phyloP scores from a whole-genome alignment of 306 rosid genomes.

The Ceratonia siliqua region DNA sequence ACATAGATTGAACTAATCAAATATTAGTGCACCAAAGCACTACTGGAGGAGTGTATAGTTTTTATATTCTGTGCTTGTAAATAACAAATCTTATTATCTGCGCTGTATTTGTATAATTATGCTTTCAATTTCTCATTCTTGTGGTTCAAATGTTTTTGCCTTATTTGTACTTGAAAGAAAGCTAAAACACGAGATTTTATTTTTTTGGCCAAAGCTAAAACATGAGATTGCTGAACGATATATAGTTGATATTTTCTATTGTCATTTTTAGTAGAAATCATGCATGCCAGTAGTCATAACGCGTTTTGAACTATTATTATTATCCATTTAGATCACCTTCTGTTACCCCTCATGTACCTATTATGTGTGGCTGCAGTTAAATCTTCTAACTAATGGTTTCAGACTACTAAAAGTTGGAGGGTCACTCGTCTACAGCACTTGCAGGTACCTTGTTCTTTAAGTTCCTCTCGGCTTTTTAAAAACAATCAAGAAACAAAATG shows the following conservation, averaged over 20 bases:
- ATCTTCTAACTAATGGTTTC: slow-evolving; percentile 85
- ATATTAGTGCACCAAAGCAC: background rate
- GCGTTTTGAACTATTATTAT: background rate
- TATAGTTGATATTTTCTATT: slow-evolving; percentile 1
- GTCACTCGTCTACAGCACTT: slow-evolving; percentile 85
- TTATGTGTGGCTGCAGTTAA: slow-evolving; percentile 58
- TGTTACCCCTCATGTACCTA: background rate
- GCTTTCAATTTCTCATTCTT: slow-evolving; percentile 9
- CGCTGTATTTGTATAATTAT: background rate
- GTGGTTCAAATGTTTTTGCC: background rate
- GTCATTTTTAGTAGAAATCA: background rate
- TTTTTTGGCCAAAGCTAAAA: background rate
- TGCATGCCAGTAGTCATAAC: background rate
- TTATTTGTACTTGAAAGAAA: slow-evolving; percentile 8
- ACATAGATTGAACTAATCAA: background rate
- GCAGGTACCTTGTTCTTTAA: slow-evolving; percentile 64
- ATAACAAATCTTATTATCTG: slow-evolving; percentile 13
- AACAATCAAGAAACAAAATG: background rate
- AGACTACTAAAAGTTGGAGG: slow-evolving; percentile 80
- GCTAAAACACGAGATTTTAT: slow-evolving; percentile 1
- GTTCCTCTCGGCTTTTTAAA: slow-evolving; percentile 11
- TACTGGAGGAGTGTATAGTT: background rate
- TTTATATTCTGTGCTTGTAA: background rate
- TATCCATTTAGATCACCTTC: background rate
- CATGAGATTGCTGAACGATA: background rate